Conservation (phyloP, 2,329 filamentous ascomycete genomes). For the Lecanosticta acicola region DNA sequence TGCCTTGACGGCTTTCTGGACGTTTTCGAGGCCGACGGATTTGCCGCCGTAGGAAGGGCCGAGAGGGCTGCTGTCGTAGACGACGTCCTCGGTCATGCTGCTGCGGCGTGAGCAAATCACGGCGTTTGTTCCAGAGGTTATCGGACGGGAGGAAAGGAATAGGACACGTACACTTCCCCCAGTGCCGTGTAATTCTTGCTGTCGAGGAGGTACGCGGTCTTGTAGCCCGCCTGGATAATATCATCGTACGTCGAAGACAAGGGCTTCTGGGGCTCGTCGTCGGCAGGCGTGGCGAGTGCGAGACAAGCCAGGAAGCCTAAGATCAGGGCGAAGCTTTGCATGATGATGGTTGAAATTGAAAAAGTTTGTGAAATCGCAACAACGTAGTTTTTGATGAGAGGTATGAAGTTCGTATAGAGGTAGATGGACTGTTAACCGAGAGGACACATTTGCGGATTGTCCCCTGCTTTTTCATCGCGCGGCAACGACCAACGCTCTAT, state of each 20-base stretch:
- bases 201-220: conserved; percentile 11
- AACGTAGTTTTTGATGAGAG: too few relatives aligned
- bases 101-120: too few relatives aligned
- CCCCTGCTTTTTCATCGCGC: too few relatives aligned
- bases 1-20: conserved; percentile 3
- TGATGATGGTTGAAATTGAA: too few relatives aligned
- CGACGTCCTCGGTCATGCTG: conserved; percentile 10
- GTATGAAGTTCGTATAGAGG: too few relatives aligned
- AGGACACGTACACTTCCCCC: background rate
- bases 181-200: conserved; percentile 14
- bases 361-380: too few relatives aligned
- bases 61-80: conserved; percentile 11
- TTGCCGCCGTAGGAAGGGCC: conserved; percentile 9
- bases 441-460: too few relatives aligned
- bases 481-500: too few relatives aligned
- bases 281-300: background rate
- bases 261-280: background rate
- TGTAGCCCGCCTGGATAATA: conserved; percentile 17
- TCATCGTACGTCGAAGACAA: background rate
- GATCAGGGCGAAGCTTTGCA: background rate
- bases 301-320: background rate
- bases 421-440: too few relatives aligned
- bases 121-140: too few relatives aligned
- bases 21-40: conserved; percentile 9
- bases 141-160: too few relatives aligned